These are phyloP conservation scores for Fusarium mundagurra DNA, from an alignment of 2,329 filamentous ascomycete species.

Conservation along the genomic window DNA sequence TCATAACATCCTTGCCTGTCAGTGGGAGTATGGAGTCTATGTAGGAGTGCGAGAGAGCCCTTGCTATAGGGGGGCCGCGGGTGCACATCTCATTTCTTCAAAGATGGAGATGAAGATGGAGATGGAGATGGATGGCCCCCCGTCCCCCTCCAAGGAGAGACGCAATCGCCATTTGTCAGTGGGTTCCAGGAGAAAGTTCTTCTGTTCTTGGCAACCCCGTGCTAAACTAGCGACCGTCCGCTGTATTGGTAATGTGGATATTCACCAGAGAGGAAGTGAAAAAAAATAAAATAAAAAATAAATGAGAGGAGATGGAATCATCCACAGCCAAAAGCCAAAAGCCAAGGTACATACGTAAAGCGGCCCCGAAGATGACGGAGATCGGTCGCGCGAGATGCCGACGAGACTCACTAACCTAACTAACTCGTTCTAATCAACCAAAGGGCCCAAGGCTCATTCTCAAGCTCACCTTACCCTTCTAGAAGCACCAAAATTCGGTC, in stretches of 20 bases:
- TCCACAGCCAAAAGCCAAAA: neutral
- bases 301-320: conserved; percentile 7
- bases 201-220: neutral
- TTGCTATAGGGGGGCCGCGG: neutral
- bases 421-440: neutral
- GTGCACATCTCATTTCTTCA: neutral
- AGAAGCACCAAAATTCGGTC: conserved; percentile 20
- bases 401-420: neutral
- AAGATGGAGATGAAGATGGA: conserved; percentile 4
- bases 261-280: neutral
- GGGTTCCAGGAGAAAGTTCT: neutral
- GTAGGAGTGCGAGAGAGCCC: neutral
- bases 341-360: neutral
- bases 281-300: neutral
- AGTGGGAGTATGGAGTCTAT: neutral
- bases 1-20: conserved; percentile 21
- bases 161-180: conserved; percentile 20
- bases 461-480: conserved; percentile 20
- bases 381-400: conserved; percentile 8
- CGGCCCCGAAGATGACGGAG: conserved; percentile 7
- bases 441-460: neutral
- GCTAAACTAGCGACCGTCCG: conserved; percentile 8
- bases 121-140: neutral
- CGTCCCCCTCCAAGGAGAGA: neutral
- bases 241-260: conserved; percentile 10